Evolutionary conservation across 129 eudicot genomes (phyloP).

Genomic region (Dittrichia graveolens): DNA sequence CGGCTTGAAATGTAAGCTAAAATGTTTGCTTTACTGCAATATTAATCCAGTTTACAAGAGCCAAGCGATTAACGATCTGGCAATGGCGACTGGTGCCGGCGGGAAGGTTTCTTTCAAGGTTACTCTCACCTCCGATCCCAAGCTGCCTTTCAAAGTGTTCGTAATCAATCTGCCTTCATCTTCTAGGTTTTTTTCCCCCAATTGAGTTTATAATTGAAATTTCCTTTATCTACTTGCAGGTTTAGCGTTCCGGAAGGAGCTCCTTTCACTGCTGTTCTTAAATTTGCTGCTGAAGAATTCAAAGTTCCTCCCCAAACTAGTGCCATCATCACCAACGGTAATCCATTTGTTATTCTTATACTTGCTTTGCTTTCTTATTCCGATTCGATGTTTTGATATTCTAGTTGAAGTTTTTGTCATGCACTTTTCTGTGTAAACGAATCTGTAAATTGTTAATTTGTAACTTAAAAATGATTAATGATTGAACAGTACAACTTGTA

Average conservation of each 20-base stretch:
- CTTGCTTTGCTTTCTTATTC: too few relatives aligned
- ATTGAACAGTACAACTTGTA: slow-evolving; percentile 9
- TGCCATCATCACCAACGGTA: slow-evolving; percentile 98
- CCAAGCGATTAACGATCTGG: slow-evolving; percentile 2
- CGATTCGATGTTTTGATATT: background rate
- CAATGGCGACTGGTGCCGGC: slow-evolving; percentile 72
- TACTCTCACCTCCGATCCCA: slow-evolving; percentile 95
- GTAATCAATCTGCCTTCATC: slow-evolving; percentile 10
- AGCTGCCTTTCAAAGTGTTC: slow-evolving; percentile 96
- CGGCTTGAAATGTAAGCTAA: slow-evolving; percentile 13
- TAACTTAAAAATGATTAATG: background rate
- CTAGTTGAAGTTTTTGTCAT: background rate
- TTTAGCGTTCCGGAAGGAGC: slow-evolving; percentile 99
- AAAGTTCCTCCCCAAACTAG: slow-evolving; percentile 99
- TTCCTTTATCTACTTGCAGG: slow-evolving; percentile 31
- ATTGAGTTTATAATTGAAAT: slow-evolving; percentile 1
- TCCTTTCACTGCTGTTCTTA: slow-evolving; percentile 95
- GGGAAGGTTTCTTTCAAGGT: slow-evolving; percentile 97
- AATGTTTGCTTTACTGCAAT: too few relatives aligned
- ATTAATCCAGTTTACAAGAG: background rate
- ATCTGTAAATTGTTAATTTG: slow-evolving; percentile 1
- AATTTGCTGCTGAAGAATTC: slow-evolving; percentile 97
- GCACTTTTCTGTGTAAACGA: background rate
- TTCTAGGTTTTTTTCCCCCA: background rate
- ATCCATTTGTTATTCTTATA: background rate